Conservation (phyloP, 73 alveolate genomes). For the Paramecium sonneborni region DNA sequence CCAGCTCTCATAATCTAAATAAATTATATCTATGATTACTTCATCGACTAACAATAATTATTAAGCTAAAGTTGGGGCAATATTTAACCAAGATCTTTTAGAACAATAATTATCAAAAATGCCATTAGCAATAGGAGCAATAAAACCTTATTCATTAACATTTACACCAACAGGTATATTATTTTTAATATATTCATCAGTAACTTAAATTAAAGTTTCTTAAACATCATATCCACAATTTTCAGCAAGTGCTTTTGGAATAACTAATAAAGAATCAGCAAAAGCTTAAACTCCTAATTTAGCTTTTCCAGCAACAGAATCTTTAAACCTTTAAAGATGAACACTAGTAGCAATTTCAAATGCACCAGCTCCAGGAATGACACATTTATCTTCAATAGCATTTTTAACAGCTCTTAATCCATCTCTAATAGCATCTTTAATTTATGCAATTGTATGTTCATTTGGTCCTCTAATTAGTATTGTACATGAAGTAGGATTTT, state of each 20-base stretch:
- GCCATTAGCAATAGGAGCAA: conserved; percentile 66
- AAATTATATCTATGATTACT: not conserved
- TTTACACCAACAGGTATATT: conserved; percentile 92
- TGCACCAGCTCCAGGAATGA: conserved; percentile 99
- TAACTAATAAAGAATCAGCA: conserved; percentile 90
- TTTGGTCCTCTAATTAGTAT: conserved; percentile 98
- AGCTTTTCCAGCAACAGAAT: conserved; percentile 82
- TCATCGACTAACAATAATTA: conserved; percentile 66
- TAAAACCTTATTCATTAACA: conserved; percentile 61
- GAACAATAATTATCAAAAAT: conserved; percentile 62
- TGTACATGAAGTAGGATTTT: conserved; percentile 99
- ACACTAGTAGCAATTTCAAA: conserved; percentile 96
- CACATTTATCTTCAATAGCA: conserved; percentile 94
- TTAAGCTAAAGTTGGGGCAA: conserved; percentile 68
- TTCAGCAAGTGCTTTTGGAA: conserved; percentile 92
- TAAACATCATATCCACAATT: conserved; percentile 94
- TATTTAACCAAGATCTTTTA: conserved; percentile 58
- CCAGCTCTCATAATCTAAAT: conserved; percentile 70
- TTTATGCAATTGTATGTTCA: conserved; percentile 98
- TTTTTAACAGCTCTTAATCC: conserved; percentile 99
- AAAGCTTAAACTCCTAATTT: conserved; percentile 93
- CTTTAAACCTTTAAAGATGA: conserved; percentile 75
- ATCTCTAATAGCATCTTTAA: conserved; percentile 99
- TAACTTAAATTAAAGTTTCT: conserved; percentile 82
- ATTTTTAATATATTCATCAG: conserved; percentile 78